Evolutionary conservation across 257 asterid species (phyloP).

Genomic region (Striga asiatica): DNA sequence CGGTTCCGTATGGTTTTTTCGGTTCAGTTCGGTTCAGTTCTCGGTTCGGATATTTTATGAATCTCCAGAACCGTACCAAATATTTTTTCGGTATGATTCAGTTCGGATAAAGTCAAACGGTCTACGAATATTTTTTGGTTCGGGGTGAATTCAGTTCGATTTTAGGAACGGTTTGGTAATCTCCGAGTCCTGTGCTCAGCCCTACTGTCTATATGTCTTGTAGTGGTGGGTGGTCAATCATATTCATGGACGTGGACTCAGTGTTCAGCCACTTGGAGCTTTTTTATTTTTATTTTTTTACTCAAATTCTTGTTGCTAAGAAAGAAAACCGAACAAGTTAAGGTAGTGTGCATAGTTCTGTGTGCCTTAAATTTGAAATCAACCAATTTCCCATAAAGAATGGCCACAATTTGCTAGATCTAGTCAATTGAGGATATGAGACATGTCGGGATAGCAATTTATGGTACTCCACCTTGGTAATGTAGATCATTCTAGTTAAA

Average conservation of each 20-base stretch:
- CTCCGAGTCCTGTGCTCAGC: too few relatives aligned
- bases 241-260: background rate
- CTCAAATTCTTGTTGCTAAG: background rate
- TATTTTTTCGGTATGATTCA: too few relatives aligned
- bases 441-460: background rate
- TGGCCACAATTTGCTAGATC: background rate
- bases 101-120: too few relatives aligned
- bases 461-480: background rate
- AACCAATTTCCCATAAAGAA: too few relatives aligned
- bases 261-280: background rate
- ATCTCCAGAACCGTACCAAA: too few relatives aligned
- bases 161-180: too few relatives aligned
- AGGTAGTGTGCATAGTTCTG: background rate
- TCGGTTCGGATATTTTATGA: too few relatives aligned
- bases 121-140: too few relatives aligned
- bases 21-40: too few relatives aligned
- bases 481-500: background rate
- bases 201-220: too few relatives aligned
- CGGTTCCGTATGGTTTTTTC: too few relatives aligned
- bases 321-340: background rate
- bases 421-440: background rate
- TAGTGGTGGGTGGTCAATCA: slow-evolving; percentile 1
- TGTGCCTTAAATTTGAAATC: background rate
- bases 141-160: too few relatives aligned
- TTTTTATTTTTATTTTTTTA: background rate